Percentiles rank a stretch among this genome's conserved stretches.
phyloP scores from a whole-genome alignment of 2,329 filamentous ascomycete species.

The Drechslerella coelobrocha region DNA sequence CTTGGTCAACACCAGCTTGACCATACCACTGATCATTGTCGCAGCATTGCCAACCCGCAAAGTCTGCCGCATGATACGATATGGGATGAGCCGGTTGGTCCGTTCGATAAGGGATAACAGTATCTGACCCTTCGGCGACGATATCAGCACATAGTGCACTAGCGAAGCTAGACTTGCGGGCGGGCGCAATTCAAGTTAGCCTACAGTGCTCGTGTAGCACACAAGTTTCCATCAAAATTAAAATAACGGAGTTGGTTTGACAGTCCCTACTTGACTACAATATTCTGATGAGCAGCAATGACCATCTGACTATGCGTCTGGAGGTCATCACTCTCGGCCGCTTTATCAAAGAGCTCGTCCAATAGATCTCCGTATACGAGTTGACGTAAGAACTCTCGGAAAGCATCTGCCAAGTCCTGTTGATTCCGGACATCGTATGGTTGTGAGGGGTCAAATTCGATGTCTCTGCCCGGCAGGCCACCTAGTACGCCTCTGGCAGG shows the following conservation, averaged over 20 bases:
- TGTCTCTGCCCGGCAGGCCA: conserved; percentile 62
- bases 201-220: not conserved
- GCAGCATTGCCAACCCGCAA: conserved; percentile 78
- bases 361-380: conserved; percentile 73
- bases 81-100: conserved; percentile 74
- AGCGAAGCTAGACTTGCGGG: conserved; percentile 71
- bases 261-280: conserved; percentile 70
- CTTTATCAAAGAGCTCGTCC: conserved; percentile 69
- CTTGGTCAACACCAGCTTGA: conserved; percentile 77
- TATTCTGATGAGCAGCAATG: conserved; percentile 70
- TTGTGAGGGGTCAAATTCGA: conserved; percentile 66
- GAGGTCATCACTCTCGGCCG: conserved; percentile 68
- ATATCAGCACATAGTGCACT: conserved; percentile 74
- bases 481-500: conserved; percentile 71
- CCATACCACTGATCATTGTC: conserved; percentile 79
- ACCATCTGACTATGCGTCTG: conserved; percentile 70
- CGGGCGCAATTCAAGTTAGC: conserved; percentile 9
- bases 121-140: conserved; percentile 77
- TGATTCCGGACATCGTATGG: conserved; percentile 60
- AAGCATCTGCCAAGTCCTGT: conserved; percentile 67
- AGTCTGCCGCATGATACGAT: conserved; percentile 74
- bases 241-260: conserved; percentile 23
- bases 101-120: conserved; percentile 74
- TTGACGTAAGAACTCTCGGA: conserved; percentile 71
- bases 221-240: not conserved